Conservation (phyloP, 768 basidiomycete genomes). For the Suillus discolor region DNA sequence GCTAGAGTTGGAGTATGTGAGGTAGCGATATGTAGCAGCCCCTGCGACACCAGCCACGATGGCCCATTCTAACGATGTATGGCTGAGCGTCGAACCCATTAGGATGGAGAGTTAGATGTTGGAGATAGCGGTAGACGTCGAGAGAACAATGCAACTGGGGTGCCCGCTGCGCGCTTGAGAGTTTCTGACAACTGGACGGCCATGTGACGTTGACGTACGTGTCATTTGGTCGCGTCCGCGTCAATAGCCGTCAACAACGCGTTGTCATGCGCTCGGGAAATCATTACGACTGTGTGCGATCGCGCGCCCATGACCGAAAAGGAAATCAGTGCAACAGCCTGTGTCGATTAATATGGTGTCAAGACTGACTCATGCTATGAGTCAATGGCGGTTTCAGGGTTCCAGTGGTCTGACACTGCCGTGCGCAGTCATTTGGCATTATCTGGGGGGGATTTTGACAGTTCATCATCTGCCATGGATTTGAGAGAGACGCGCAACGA, state of each 20-base stretch:
- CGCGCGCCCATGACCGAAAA: too few relatives aligned
- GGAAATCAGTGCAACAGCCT: too few relatives aligned
- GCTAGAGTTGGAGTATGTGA: constrained; percentile 15
- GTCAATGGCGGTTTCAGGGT: too few relatives aligned
- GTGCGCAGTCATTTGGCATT: too few relatives aligned
- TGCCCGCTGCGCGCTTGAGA: neutral
- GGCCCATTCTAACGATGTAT: constrained; percentile 40
- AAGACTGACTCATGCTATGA: too few relatives aligned
- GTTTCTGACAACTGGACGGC: neutral
- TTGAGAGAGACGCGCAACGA: too few relatives aligned
- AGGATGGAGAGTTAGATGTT: neutral
- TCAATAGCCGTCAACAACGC: constrained; percentile 33
- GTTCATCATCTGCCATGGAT: too few relatives aligned
- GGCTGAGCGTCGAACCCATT: constrained; percentile 53
- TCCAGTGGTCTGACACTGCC: too few relatives aligned
- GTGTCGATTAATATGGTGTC: too few relatives aligned
- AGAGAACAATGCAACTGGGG: constrained; percentile 1
- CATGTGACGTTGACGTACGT: constrained; percentile 20
- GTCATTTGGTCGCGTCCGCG: constrained; percentile 27
- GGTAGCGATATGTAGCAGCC: constrained; percentile 44
- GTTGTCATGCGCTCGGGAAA: constrained; percentile 12
- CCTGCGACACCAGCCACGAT: constrained; percentile 41
- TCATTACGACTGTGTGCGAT: neutral
- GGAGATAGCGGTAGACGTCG: neutral
- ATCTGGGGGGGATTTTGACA: too few relatives aligned